Evolutionary conservation across 2,329 filamentous ascomycete species (phyloP).

Genomic region (Trichoderma atrobrunneum): DNA sequence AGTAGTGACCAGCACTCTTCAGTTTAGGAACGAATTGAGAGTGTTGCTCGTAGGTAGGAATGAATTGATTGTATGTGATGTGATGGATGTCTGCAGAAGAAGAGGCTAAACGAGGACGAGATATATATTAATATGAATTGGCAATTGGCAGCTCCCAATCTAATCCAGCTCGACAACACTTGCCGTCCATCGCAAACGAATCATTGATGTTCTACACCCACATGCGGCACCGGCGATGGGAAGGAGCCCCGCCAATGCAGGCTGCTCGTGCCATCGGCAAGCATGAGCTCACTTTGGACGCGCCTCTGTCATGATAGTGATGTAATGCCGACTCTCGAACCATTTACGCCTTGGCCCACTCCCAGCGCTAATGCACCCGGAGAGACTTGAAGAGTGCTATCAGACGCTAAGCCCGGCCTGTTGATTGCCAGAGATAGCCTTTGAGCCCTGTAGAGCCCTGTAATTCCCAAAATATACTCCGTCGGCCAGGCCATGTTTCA

Average conservation of each 20-base stretch:
- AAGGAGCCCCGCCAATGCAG: not conserved
- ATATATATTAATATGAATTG: not conserved
- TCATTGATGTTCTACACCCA: not conserved
- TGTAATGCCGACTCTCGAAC: constrained; percentile 6
- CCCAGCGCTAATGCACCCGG: constrained; percentile 4
- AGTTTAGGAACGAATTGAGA: not conserved
- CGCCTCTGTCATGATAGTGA: constrained; percentile 17
- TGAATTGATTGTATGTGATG: not conserved
- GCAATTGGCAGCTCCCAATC: not conserved
- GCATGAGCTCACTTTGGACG: constrained; percentile 11
- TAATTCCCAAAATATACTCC: not conserved
- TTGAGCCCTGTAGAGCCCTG: not conserved
- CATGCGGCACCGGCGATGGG: not conserved
- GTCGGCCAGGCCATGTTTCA: not conserved
- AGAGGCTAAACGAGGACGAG: not conserved
- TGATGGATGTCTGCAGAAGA: not conserved
- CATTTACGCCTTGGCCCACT: constrained; percentile 8
- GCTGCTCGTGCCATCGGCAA: constrained; percentile 10
- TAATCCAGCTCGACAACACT: not conserved
- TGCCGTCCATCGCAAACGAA: not conserved
- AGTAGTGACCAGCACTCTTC: not conserved
- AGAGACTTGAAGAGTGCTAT: not conserved
- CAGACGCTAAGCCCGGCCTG: not conserved
- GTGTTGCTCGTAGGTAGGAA: not conserved
- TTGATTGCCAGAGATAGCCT: not conserved